Base-by-base conservation (phyloP, 1,139 yeast genomes). In the Geotrichum europaeum region DNA sequence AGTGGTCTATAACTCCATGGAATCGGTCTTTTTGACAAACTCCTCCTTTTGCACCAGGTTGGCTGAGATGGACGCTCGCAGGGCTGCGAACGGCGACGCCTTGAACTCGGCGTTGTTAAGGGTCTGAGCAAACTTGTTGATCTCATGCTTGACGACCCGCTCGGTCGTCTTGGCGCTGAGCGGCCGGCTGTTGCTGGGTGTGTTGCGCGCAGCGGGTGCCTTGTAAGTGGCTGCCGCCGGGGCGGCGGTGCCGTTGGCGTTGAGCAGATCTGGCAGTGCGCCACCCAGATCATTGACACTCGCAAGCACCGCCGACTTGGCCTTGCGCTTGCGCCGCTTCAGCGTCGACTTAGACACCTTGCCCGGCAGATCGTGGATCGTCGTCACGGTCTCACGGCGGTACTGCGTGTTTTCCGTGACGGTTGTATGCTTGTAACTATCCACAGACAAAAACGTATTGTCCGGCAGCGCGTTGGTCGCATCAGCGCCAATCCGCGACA, bases 111-210 rank as follows among this genome's bases (percentile, higher is more conserved):
- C 53, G 47, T 67, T 65, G 13, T 62, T 64, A 15, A 67, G 58
- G 13, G 70, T 67, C 53, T 64, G 64, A 54, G 65, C 65, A 63
- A 73, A 73, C 53, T 71, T 63, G 20, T 64, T 64, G 40, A 68
- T 72, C 58, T 73, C 76, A 47, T 66, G 66, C 57, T 64, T 65
- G 24, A 70, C 70, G 1, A 73, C 69, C 54, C 68, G 68, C 58
- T 72, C 73, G 50, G 71, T 71, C 13, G 69, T 66, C 55, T 68
- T 68, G 1, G 70, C 63, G 60, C 68, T 69, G 56, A 65, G 64
- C 53, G 69, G 68, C 5, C 71, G 72, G 54, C 67, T 64, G 30
- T 62, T 36, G 22, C 64, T 64, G 28, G 62, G 61, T 25, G 62
- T 62, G 51, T 63, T 64, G 50, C 61, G 60, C 18, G 65, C 62